These are phyloP conservation scores for Colletotrichum nymphaeae DNA, from an alignment of 2,329 filamentous ascomycete genomes.

Conservation along the genomic window DNA sequence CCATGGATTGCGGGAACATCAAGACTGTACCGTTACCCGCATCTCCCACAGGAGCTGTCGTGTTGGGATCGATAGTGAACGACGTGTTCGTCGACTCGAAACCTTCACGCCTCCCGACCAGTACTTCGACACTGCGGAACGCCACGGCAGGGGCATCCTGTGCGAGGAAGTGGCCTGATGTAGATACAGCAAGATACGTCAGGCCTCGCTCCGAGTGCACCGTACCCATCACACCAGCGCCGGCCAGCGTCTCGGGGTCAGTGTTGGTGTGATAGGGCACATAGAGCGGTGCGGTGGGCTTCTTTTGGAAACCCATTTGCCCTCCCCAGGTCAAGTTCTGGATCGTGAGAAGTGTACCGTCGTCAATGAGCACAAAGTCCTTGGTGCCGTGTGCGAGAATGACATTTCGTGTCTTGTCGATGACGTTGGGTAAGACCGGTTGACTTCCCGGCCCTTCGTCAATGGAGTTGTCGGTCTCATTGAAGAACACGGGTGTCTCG, in stretches of 20 bases:
- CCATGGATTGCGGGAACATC: constrained; percentile 29
- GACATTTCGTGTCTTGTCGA: constrained; percentile 78
- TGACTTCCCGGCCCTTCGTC: constrained; percentile 58
- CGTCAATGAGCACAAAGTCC: constrained; percentile 75
- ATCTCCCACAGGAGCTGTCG: background rate
- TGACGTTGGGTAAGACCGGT: constrained; percentile 74
- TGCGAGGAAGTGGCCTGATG: constrained; percentile 75
- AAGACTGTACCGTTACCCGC: constrained; percentile 18
- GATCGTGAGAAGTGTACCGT: constrained; percentile 77
- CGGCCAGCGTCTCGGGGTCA: constrained; percentile 57
- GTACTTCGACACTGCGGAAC: constrained; percentile 79
- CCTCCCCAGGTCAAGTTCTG: constrained; percentile 88
- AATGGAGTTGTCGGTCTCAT: constrained; percentile 59
- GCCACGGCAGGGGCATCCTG: constrained; percentile 76
- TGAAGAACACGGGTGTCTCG: constrained; percentile 53
- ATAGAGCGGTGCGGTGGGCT: constrained; percentile 72
- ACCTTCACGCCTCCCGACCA: constrained; percentile 76
- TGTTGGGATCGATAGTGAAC: constrained; percentile 45
- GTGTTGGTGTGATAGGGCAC: constrained; percentile 65
- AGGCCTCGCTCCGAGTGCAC: constrained; percentile 80
- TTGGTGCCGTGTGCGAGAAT: constrained; percentile 79
- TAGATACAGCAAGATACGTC: constrained; percentile 73
- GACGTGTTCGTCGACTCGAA: constrained; percentile 53
- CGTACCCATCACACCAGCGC: constrained; percentile 75
- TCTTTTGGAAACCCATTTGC: constrained; percentile 73